Evolutionary conservation across 257 asterid species (phyloP).

Genomic region (Fraxinus pennsylvanica): DNA sequence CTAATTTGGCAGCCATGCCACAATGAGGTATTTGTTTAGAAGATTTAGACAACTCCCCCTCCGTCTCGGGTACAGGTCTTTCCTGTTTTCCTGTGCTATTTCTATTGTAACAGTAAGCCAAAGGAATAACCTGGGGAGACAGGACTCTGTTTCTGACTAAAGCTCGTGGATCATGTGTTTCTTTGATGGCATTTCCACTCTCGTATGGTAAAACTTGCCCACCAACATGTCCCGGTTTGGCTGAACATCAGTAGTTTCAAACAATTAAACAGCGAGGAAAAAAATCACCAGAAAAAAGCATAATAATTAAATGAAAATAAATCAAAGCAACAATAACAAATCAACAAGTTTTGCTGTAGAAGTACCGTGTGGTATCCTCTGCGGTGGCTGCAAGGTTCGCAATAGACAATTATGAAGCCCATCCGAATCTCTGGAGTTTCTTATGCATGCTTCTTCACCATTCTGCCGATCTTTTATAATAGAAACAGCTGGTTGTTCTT

Average conservation of each 20-base stretch:
- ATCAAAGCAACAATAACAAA: slow-evolving; percentile 1
- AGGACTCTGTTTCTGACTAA: slow-evolving; percentile 41
- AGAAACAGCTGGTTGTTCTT: slow-evolving; percentile 44
- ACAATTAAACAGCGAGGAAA: slow-evolving; percentile 2
- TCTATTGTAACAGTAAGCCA: slow-evolving; percentile 41
- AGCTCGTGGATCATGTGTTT: slow-evolving; percentile 51
- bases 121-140: slow-evolving; percentile 40
- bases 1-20: slow-evolving; percentile 58
- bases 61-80: slow-evolving; percentile 36
- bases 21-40: slow-evolving; percentile 54
- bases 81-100: slow-evolving; percentile 45
- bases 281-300: not conserved
- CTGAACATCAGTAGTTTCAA: slow-evolving; percentile 32
- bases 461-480: slow-evolving; percentile 47
- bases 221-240: slow-evolving; percentile 66
- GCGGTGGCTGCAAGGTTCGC: slow-evolving; percentile 56
- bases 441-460: slow-evolving; percentile 48
- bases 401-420: slow-evolving; percentile 48
- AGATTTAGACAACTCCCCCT: slow-evolving; percentile 33
- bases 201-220: slow-evolving; percentile 51
- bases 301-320: not conserved
- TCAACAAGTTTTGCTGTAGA: not conserved
- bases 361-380: slow-evolving; percentile 62
- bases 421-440: slow-evolving; percentile 49
- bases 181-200: slow-evolving; percentile 38